phyloP scores from a whole-genome alignment of 495 filamentous ascomycete genomes.

The Talaromyces thailandensis region DNA sequence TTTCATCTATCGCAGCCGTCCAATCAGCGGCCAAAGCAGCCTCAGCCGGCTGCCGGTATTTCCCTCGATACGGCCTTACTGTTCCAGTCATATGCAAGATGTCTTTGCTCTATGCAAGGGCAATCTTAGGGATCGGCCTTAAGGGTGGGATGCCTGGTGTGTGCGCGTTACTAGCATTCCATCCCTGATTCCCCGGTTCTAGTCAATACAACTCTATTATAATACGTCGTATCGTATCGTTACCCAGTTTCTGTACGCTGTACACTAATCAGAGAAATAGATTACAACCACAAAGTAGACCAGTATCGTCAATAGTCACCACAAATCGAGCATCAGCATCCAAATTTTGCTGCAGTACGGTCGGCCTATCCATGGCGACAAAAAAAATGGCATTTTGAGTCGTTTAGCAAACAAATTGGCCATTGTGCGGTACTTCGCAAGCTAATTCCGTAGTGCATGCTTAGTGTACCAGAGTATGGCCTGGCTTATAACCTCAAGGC shows the following conservation, averaged over 20 bases:
- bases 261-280: neutral
- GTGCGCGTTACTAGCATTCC: constrained; percentile 7
- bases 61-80: neutral
- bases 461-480: constrained; percentile 2
- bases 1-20: neutral
- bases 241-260: neutral
- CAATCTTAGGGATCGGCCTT: constrained; percentile 6
- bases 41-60: neutral
- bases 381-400: neutral
- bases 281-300: neutral
- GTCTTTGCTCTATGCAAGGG: constrained; percentile 8
- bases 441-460: neutral
- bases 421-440: neutral
- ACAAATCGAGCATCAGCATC: neutral
- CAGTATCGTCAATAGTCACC: neutral
- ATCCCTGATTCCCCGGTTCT: neutral
- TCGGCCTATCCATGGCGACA: neutral
- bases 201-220: neutral
- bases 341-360: neutral
- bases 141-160: neutral
- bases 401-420: neutral
- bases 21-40: neutral
- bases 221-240: neutral
- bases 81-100: constrained; percentile 2
- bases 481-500: neutral